Evolutionary conservation across 768 basidiomycete genomes (phyloP).

Genomic region (Boletus sp.): DNA sequence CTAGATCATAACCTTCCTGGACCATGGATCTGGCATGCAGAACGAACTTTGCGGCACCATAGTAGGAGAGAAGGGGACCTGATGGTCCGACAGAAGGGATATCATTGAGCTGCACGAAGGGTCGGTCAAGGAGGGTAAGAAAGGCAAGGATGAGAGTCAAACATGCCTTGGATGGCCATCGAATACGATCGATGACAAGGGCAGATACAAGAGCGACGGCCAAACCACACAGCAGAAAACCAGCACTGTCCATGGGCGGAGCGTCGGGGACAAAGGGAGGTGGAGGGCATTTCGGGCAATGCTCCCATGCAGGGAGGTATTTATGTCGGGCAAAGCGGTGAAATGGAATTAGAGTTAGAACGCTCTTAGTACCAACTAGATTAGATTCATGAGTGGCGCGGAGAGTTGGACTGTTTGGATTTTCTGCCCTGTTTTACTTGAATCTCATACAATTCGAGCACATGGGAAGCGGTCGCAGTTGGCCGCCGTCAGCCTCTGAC

Average conservation of each 20-base stretch:
- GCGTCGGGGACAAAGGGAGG: slow-evolving; percentile 20
- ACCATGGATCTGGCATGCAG: slow-evolving; percentile 33
- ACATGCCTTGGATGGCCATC: slow-evolving; percentile 28
- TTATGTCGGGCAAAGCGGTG: slow-evolving; percentile 30
- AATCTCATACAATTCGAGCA: slow-evolving; percentile 1
- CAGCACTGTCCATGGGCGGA: slow-evolving; percentile 27
- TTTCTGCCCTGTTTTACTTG: neutral
- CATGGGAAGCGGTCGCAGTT: slow-evolving; percentile 8
- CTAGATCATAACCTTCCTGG: slow-evolving; percentile 37
- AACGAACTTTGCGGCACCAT: slow-evolving; percentile 31
- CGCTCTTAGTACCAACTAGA: slow-evolving; percentile 19
- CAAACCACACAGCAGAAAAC: slow-evolving; percentile 21
- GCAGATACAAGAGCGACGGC: slow-evolving; percentile 13
- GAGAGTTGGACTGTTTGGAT: slow-evolving; percentile 9
- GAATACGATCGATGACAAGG: slow-evolving; percentile 17
- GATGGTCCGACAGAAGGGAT: slow-evolving; percentile 40
- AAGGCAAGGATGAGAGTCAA: neutral
- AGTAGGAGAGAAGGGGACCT: slow-evolving; percentile 33
- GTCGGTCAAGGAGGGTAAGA: neutral
- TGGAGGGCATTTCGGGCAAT: slow-evolving; percentile 28
- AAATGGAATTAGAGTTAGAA: slow-evolving; percentile 33
- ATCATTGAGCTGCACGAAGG: slow-evolving; percentile 20
- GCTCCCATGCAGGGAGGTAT: slow-evolving; percentile 26
- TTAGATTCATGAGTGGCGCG: slow-evolving; percentile 32
- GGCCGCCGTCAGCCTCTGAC: neutral